Evolutionary conservation across 305 asterid species (phyloP).

Genomic region (Vinca major): DNA sequence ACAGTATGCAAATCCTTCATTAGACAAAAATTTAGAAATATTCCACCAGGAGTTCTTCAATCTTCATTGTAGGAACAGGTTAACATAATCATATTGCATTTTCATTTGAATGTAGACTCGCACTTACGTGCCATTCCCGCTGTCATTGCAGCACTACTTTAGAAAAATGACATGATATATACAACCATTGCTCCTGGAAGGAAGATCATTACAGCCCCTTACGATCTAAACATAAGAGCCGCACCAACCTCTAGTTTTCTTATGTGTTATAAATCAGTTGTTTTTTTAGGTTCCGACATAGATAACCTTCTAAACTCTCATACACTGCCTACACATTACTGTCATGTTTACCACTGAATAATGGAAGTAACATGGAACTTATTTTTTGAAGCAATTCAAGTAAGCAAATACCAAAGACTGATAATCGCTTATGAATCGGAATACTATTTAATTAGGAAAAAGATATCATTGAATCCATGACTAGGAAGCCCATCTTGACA

Average conservation of each 20-base stretch:
- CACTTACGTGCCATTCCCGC: neutral
- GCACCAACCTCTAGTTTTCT: neutral
- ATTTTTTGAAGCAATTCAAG: neutral
- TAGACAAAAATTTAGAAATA: neutral
- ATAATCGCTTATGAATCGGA: neutral
- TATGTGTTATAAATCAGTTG: neutral
- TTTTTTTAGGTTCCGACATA: neutral
- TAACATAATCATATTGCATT: neutral
- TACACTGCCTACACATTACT: neutral
- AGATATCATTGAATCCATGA: neutral
- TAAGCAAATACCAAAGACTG: neutral
- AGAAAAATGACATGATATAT: neutral
- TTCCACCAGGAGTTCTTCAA: constrained; percentile 2
- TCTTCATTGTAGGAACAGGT: neutral
- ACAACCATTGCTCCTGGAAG: neutral
- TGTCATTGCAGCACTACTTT: neutral
- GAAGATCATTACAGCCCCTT: neutral
- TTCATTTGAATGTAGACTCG: neutral
- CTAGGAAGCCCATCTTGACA: neutral
- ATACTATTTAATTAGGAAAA: neutral
- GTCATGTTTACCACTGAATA: neutral
- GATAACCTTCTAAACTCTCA: neutral
- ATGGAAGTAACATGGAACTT: neutral
- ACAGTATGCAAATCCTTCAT: neutral
- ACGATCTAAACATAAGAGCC: neutral